These are phyloP conservation scores for Prunus yedoensis DNA, from an alignment of 331 rosid species.

Conservation along the genomic window DNA sequence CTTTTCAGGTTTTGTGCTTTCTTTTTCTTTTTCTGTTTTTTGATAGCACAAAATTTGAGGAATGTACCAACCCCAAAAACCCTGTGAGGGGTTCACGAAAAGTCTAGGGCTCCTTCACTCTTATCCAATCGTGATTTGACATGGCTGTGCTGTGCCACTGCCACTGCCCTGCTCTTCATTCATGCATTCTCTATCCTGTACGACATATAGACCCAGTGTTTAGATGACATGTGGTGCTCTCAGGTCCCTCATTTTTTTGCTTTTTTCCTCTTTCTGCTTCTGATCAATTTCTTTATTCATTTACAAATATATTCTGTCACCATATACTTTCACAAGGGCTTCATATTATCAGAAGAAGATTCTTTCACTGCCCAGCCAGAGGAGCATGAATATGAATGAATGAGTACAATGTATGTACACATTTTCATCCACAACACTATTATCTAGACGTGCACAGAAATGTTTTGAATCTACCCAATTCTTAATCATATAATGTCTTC, in stretches of 20 bases:
- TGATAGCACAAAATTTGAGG: slow-evolving; percentile 36
- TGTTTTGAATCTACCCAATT: no score
- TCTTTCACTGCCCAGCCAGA: not conserved
- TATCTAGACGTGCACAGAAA: no score
- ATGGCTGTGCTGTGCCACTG: slow-evolving; percentile 13
- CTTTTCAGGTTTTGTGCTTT: not conserved
- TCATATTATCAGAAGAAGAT: not conserved
- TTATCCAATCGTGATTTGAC: slow-evolving; percentile 52
- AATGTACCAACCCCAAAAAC: slow-evolving; percentile 16
- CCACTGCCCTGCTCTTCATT: not conserved
- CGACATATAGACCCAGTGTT: not conserved
- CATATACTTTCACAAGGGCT: not conserved
- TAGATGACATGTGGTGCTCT: slow-evolving; percentile 19
- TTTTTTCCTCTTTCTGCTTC: not conserved
- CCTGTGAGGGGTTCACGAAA: slow-evolving; percentile 16
- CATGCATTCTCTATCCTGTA: slow-evolving; percentile 10
- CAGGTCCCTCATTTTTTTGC: not conserved
- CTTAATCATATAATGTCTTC: no score
- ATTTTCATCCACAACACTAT: no score
- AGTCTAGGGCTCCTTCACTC: slow-evolving; percentile 4
- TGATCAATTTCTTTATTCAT: not conserved
- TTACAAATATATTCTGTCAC: not conserved
- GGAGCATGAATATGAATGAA: no score
- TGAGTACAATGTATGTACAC: no score
- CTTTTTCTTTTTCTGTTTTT: not conserved